These are phyloP conservation scores for Tolypocladium ovalisporum DNA, from an alignment of 2,329 filamentous ascomycete genomes.

Conservation along the genomic window DNA sequence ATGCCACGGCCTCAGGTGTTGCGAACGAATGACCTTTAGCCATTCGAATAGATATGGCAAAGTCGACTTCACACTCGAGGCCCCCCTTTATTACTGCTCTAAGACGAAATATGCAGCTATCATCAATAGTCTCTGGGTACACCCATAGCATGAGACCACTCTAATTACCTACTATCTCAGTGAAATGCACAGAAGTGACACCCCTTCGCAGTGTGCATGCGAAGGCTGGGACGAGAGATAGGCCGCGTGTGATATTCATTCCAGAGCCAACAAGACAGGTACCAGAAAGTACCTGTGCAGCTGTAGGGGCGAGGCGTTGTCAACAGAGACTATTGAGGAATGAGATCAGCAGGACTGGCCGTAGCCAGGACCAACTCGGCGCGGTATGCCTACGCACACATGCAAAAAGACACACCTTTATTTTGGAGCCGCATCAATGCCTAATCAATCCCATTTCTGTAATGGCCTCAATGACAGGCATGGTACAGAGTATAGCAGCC, in stretches of 20 bases:
- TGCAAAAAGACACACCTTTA: background rate
- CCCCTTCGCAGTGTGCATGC: background rate
- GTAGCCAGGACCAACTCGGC: too few relatives aligned
- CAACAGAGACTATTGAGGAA: too few relatives aligned
- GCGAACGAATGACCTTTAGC: too few relatives aligned
- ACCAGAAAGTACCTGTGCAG: too few relatives aligned
- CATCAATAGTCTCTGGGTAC: background rate
- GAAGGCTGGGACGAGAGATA: background rate
- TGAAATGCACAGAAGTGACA: background rate
- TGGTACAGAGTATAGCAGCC: background rate
- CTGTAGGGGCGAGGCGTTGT: too few relatives aligned
- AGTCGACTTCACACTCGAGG: background rate
- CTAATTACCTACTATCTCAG: background rate
- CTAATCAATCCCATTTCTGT: background rate
- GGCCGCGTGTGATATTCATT: too few relatives aligned
- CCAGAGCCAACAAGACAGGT: too few relatives aligned
- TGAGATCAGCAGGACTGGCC: too few relatives aligned
- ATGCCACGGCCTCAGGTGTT: background rate
- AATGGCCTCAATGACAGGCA: background rate
- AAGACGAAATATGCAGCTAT: background rate
- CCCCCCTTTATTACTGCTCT: background rate
- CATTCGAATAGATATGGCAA: too few relatives aligned
- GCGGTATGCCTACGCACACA: too few relatives aligned
- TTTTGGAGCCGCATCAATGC: too few relatives aligned
- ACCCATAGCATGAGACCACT: background rate